Percentiles rank a stretch among this genome's conserved stretches.
These are phyloP conservation scores for Penicillium soppii DNA, from an alignment of 495 filamentous ascomycete genomes.

Conservation along the genomic window DNA sequence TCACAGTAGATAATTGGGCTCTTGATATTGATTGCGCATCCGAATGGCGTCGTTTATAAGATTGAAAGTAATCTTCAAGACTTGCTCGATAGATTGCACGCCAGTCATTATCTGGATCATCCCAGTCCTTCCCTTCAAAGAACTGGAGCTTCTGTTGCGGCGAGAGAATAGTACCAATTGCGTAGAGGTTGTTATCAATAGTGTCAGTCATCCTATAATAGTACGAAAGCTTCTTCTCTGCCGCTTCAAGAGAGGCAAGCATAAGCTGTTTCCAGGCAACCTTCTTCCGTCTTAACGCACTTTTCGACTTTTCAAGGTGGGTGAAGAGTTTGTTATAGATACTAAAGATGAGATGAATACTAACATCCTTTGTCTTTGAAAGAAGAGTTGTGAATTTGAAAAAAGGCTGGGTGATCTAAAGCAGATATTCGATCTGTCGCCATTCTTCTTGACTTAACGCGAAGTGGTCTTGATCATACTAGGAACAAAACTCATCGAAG, in stretches of 20 bases:
- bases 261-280: conserved; percentile 13
- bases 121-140: conserved; percentile 14
- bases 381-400: neutral
- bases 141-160: conserved; percentile 14
- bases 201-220: conserved; percentile 13
- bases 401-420: neutral
- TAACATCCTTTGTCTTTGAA: conserved; percentile 9
- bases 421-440: neutral
- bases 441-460: neutral
- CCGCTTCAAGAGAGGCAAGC: conserved; percentile 4
- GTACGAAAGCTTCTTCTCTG: conserved; percentile 9
- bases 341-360: conserved; percentile 2
- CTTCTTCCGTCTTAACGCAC: conserved; percentile 1
- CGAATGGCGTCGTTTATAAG: neutral
- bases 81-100: conserved; percentile 3
- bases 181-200: conserved; percentile 10
- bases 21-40: neutral
- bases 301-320: neutral
- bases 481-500: neutral
- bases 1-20: neutral
- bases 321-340: neutral
- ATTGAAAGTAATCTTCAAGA: neutral
- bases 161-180: conserved; percentile 16
- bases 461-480: neutral
- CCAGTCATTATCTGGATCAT: conserved; percentile 2